Conservation (phyloP, 2,329 filamentous ascomycete genomes). For the Alternaria gansuensis region DNA sequence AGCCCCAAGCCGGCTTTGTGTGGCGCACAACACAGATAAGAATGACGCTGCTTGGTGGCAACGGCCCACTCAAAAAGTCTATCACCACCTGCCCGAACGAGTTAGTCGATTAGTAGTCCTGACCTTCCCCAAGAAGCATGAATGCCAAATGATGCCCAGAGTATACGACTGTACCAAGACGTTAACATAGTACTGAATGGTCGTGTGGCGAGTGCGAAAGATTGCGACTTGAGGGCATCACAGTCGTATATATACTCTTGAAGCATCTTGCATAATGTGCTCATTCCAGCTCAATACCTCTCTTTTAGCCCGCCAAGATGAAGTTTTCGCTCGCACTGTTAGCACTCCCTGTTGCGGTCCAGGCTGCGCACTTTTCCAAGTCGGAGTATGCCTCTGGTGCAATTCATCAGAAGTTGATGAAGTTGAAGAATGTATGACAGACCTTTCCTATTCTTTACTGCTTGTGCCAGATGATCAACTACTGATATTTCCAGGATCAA, state of each 20-base stretch:
- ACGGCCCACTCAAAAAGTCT: neutral
- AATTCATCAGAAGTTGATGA: conserved; percentile 40
- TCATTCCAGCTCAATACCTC: conserved; percentile 37
- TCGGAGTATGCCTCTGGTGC: conserved; percentile 38
- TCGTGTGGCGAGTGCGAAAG: conserved; percentile 10
- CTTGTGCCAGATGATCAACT: neutral
- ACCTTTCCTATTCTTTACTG: neutral
- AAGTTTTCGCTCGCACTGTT: conserved; percentile 37
- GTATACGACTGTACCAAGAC: conserved; percentile 21
- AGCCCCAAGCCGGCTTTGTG: conserved; percentile 3
- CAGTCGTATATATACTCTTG: conserved; percentile 30
- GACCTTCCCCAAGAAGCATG: conserved; percentile 28
- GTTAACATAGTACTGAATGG: conserved; percentile 6
- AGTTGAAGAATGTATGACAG: conserved; percentile 35
- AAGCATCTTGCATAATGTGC: conserved; percentile 22
- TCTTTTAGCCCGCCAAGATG: conserved; percentile 33
- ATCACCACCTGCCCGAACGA: conserved; percentile 18
- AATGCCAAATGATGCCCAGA: conserved; percentile 25
- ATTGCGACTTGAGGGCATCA: neutral
- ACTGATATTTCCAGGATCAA: conserved; percentile 26
- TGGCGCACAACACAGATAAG: neutral
- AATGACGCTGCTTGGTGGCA: conserved; percentile 13
- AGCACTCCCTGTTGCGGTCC: conserved; percentile 33
- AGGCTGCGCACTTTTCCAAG: conserved; percentile 35
- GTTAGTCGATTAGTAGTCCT: conserved; percentile 9